phyloP scores from a whole-genome alignment of 441 rosid genomes.

The Croton setiger region DNA sequence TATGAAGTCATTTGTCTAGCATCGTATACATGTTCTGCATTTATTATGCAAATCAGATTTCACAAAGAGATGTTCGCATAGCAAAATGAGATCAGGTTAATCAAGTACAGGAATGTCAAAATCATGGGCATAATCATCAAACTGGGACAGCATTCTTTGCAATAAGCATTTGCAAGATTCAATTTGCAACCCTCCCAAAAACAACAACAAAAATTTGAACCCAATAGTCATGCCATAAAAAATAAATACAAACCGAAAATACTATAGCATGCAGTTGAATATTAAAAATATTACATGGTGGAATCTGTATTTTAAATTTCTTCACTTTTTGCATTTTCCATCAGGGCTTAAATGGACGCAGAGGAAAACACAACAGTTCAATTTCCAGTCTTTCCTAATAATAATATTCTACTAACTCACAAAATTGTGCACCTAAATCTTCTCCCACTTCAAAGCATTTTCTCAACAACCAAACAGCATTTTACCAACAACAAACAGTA shows the following conservation, averaged over 20 bases:
- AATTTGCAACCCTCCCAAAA: background rate
- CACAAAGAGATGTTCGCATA: background rate
- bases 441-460: background rate
- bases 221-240: background rate
- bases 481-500: background rate
- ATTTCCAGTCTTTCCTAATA: background rate
- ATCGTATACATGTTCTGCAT: conserved; percentile 3
- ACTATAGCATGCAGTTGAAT: background rate
- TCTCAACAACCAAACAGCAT: conserved; percentile 1
- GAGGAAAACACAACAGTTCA: background rate
- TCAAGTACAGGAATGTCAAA: background rate
- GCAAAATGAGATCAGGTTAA: background rate
- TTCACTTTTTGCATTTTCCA: background rate
- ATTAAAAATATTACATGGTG: background rate
- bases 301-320: background rate
- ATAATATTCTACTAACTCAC: background rate
- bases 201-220: background rate
- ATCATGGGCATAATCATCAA: background rate
- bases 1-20: background rate
- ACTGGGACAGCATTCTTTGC: background rate
- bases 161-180: background rate
- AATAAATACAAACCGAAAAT: background rate
- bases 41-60: conserved; percentile 5
- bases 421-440: background rate
- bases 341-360: background rate